phyloP scores from a whole-genome alignment of 2,329 filamentous ascomycete species.

The Calonectria crousiana region DNA sequence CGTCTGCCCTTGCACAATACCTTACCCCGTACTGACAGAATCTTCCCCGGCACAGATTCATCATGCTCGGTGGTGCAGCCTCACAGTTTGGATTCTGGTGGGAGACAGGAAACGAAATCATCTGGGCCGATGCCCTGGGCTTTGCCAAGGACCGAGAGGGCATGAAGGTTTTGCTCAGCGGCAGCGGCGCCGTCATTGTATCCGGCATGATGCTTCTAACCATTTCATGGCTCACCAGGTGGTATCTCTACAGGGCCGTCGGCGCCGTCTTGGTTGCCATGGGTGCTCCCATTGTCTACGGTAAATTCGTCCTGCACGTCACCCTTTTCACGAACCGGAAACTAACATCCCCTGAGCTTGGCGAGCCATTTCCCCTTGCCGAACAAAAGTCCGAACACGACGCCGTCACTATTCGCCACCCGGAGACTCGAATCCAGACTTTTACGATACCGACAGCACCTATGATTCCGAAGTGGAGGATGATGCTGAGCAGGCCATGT shows the following conservation, averaged over 20 bases:
- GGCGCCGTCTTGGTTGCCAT: constrained; percentile 35
- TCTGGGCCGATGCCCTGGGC: constrained; percentile 46
- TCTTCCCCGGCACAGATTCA: constrained; percentile 35
- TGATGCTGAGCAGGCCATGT: constrained; percentile 27
- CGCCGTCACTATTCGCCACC: constrained; percentile 17
- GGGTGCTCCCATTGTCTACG: constrained; percentile 34
- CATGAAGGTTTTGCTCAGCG: constrained; percentile 49
- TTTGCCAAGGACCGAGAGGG: constrained; percentile 47
- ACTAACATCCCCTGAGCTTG: constrained; percentile 30
- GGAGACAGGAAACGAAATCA: constrained; percentile 47
- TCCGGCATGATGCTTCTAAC: constrained; percentile 38
- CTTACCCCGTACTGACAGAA: constrained; percentile 4
- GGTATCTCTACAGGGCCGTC: constrained; percentile 38
- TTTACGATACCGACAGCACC: constrained; percentile 36
- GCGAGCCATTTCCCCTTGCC: constrained; percentile 29
- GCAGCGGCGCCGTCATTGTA: constrained; percentile 40
- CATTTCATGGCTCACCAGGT: constrained; percentile 41
- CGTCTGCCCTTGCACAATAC: neutral
- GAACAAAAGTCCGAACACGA: constrained; percentile 15
- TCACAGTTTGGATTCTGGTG: constrained; percentile 50
- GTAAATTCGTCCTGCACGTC: constrained; percentile 28
- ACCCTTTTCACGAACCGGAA: neutral
- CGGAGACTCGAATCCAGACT: constrained; percentile 3
- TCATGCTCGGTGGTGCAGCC: constrained; percentile 46
- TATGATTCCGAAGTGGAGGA: constrained; percentile 31